Evolutionary conservation across 495 filamentous ascomycete genomes (phyloP).

Genomic region (Aspergillus mulundensis): DNA sequence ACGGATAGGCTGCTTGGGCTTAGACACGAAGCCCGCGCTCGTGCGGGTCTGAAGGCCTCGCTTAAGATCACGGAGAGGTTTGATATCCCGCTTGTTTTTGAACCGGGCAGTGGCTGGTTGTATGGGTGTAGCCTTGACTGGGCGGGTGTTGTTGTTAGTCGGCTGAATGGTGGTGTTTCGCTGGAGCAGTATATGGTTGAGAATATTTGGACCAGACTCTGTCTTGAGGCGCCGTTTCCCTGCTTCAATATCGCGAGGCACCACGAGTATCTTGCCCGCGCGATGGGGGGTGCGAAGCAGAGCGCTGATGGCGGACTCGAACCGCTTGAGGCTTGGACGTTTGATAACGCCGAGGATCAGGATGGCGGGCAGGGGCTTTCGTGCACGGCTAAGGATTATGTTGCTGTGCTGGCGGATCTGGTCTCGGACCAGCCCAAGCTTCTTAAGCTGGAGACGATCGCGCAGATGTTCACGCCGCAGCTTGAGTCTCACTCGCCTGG

Average conservation of each 20-base stretch:
- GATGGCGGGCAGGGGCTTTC: slow-evolving; percentile 1
- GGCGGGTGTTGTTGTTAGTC: slow-evolving; percentile 44
- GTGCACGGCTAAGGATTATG: neutral
- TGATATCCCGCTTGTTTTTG: slow-evolving; percentile 38
- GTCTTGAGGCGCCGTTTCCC: slow-evolving; percentile 1
- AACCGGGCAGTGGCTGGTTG: slow-evolving; percentile 48
- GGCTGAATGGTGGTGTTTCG: slow-evolving; percentile 27
- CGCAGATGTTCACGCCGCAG: slow-evolving; percentile 12
- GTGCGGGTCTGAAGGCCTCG: slow-evolving; percentile 16
- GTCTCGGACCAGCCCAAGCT: neutral
- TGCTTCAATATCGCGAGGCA: neutral
- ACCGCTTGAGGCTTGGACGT: neutral
- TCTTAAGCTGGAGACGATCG: slow-evolving; percentile 1
- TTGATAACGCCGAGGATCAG: slow-evolving; percentile 9
- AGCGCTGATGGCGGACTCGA: neutral
- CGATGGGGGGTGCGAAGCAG: neutral
- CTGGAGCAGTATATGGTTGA: slow-evolving; percentile 43
- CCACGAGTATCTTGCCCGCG: neutral
- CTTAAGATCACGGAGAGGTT: slow-evolving; percentile 27
- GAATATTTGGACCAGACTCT: slow-evolving; percentile 42
- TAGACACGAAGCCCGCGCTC: slow-evolving; percentile 29
- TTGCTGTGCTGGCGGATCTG: slow-evolving; percentile 3
- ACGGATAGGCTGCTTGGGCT: slow-evolving; percentile 27
- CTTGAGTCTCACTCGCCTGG: neutral
- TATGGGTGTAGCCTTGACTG: slow-evolving; percentile 52